Conservation (phyloP, 2,329 filamentous ascomycete species). For the Pseudovirgaria hyperparasitica region DNA sequence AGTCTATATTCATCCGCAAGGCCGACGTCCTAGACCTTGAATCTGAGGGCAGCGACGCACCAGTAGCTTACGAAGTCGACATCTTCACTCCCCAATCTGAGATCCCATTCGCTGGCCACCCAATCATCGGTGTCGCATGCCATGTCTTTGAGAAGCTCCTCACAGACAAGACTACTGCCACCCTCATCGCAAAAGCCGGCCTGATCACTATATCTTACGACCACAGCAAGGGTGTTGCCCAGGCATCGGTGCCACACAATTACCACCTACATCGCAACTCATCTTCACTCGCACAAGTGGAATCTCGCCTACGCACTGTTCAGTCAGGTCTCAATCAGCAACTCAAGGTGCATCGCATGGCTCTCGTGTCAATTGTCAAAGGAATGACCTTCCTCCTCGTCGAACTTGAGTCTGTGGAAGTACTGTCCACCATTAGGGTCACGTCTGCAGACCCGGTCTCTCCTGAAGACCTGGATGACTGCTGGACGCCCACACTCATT, state of each 20-base stretch:
- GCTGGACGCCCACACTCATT: conserved; percentile 43
- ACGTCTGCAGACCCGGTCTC: conserved; percentile 15
- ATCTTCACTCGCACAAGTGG: too few species aligned
- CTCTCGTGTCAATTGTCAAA: conserved; percentile 44
- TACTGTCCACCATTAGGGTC: conserved; percentile 38
- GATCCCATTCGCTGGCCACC: conserved; percentile 46
- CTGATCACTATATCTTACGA: conserved; percentile 30
- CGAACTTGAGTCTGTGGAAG: conserved; percentile 46
- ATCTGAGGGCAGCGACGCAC: conserved; percentile 9
- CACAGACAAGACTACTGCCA: conserved; percentile 18
- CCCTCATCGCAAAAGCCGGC: conserved; percentile 32
- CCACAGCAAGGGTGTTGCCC: conserved; percentile 32
- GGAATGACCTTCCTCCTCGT: conserved; percentile 65
- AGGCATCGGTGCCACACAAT: conserved; percentile 54
- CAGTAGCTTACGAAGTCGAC: conserved; percentile 36
- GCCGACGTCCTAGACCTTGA: too few species aligned
- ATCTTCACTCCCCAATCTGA: conserved; percentile 41
- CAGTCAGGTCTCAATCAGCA: conserved; percentile 15
- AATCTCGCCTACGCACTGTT: too few species aligned
- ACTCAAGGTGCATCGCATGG: too few species aligned
- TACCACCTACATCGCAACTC: conserved; percentile 55
- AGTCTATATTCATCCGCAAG: conserved; percentile 44
- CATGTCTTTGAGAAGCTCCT: conserved; percentile 28
- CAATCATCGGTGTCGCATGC: conserved; percentile 42
- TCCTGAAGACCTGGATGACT: conserved; percentile 28